Conservation (phyloP, 495 filamentous ascomycete genomes). For the Xylaria nigripes region DNA sequence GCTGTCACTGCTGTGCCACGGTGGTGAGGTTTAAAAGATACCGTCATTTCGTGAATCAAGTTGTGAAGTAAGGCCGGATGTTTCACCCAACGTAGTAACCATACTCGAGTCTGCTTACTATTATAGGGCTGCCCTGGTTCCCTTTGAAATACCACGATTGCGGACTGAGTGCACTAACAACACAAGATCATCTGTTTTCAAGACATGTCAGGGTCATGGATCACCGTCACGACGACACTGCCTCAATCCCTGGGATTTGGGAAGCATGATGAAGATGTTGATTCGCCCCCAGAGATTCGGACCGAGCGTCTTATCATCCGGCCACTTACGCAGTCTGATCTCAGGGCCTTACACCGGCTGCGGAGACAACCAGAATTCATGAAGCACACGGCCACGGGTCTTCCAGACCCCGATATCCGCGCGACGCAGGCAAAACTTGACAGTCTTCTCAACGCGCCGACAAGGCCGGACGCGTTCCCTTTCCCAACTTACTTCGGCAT, state of each 20-base stretch:
- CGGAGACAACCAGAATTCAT: slow-evolving; percentile 41
- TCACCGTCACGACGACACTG: slow-evolving; percentile 26
- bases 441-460: slow-evolving; percentile 18
- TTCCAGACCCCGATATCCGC: slow-evolving; percentile 27
- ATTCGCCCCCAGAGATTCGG: slow-evolving; percentile 15
- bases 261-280: slow-evolving; percentile 8
- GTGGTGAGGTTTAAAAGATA: neutral
- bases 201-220: neutral
- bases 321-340: slow-evolving; percentile 24
- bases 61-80: neutral
- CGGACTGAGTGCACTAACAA: neutral
- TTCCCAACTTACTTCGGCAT: slow-evolving; percentile 30
- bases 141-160: neutral
- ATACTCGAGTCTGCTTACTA: neutral
- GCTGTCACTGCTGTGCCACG: neutral
- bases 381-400: slow-evolving; percentile 29
- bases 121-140: neutral
- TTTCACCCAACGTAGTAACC: neutral
- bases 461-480: slow-evolving; percentile 19
- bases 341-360: slow-evolving; percentile 28
- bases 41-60: neutral
- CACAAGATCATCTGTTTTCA: neutral
- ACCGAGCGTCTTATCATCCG: slow-evolving; percentile 40
- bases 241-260: slow-evolving; percentile 17
- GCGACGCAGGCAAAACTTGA: slow-evolving; percentile 26